Conservation (phyloP, 2,329 filamentous ascomycete species). For the Plenodomus tracheiphilus region DNA sequence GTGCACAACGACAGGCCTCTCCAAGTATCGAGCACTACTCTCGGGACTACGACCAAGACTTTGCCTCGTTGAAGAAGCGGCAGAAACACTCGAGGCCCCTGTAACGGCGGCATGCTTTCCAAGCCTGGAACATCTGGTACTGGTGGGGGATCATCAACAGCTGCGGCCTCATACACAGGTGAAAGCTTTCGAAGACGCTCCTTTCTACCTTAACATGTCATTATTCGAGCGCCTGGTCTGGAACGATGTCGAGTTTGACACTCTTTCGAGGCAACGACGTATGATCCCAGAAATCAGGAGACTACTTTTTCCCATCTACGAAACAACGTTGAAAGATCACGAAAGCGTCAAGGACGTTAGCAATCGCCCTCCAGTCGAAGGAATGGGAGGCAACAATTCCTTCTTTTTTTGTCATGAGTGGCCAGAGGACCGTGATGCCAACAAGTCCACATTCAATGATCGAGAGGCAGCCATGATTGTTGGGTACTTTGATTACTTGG, state of each 20-base stretch:
- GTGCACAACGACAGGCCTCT: conserved; percentile 78
- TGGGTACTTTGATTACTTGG: conserved; percentile 71
- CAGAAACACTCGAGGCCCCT: conserved; percentile 71
- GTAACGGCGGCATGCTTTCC: conserved; percentile 64
- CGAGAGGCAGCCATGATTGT: conserved; percentile 77
- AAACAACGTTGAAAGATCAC: conserved; percentile 60
- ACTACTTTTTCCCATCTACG: conserved; percentile 65
- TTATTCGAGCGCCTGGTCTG: conserved; percentile 79
- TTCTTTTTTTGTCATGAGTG: conserved; percentile 69
- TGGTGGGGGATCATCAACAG: conserved; percentile 82
- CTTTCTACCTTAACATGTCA: conserved; percentile 71
- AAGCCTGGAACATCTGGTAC: conserved; percentile 65
- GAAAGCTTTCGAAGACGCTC: conserved; percentile 59
- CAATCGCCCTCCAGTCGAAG: conserved; percentile 58
- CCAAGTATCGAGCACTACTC: conserved; percentile 76
- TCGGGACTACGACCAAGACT: conserved; percentile 67
- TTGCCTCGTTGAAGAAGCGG: conserved; percentile 78
- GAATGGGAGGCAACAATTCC: conserved; percentile 64
- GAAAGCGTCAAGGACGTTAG: conserved; percentile 51
- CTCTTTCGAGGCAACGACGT: conserved; percentile 69
- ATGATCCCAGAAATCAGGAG: conserved; percentile 72
- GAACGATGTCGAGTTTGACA: conserved; percentile 65
- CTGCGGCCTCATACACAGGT: conserved; percentile 71
- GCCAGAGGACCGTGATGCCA: conserved; percentile 65
- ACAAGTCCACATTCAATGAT: conserved; percentile 69